These are phyloP conservation scores for Cyclocybe cylindracea DNA, from an alignment of 768 basidiomycete species.

Conservation along the genomic window DNA sequence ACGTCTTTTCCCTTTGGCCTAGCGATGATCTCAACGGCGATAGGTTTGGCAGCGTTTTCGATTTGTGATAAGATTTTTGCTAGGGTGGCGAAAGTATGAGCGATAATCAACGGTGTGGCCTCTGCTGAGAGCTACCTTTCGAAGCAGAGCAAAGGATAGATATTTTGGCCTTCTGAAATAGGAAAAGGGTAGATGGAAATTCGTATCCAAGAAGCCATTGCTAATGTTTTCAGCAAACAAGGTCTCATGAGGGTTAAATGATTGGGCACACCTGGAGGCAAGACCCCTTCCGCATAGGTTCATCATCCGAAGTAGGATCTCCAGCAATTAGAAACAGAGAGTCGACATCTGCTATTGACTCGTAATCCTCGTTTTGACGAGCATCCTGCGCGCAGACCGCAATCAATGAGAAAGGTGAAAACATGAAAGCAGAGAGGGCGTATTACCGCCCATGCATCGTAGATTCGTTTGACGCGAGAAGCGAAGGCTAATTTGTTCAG, in stretches of 20 bases:
- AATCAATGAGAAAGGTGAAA: constrained; percentile 6
- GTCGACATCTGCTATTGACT: constrained; percentile 65
- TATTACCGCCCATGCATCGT: constrained; percentile 63
- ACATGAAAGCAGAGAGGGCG: background rate
- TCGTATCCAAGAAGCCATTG: constrained; percentile 98
- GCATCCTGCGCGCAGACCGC: constrained; percentile 48
- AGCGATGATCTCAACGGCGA: constrained; percentile 75
- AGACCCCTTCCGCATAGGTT: constrained; percentile 87
- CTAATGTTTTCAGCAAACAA: constrained; percentile 31
- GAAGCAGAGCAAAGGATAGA: constrained; percentile 83
- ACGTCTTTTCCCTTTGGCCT: constrained; percentile 82
- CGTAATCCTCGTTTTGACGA: constrained; percentile 69
- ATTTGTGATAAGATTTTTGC: constrained; percentile 88
- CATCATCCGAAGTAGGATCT: constrained; percentile 83
- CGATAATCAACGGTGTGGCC: constrained; percentile 1
- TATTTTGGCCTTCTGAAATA: constrained; percentile 79
- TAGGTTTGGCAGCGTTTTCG: constrained; percentile 49
- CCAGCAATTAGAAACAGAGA: constrained; percentile 74
- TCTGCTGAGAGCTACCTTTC: constrained; percentile 59
- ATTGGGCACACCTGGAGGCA: constrained; percentile 73
- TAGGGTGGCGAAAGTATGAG: constrained; percentile 29
- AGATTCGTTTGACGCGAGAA: constrained; percentile 57
- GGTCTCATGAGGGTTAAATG: background rate
- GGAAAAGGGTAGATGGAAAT: constrained; percentile 90
- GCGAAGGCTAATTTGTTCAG: constrained; percentile 64